Conservation (phyloP, 805 yeast genomes). For the Komagataella pastoris region DNA sequence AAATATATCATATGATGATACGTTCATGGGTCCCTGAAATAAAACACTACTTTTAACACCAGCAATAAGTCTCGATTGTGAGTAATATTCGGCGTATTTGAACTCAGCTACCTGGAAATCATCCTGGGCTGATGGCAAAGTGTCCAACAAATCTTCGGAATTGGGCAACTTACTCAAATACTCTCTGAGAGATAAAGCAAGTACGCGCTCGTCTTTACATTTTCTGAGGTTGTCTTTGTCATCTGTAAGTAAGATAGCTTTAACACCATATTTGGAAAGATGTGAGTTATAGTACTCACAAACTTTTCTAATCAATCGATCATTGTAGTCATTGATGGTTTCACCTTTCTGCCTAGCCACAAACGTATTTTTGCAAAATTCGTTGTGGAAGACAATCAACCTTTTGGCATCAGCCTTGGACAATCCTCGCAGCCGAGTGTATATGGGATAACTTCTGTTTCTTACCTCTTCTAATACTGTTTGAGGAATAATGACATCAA, state of each 20-base stretch:
- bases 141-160: slow-evolving; percentile 62
- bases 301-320: slow-evolving; percentile 72
- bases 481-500: slow-evolving; percentile 90
- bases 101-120: slow-evolving; percentile 33
- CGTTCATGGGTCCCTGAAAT: slow-evolving; percentile 71
- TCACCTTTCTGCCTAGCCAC: slow-evolving; percentile 52
- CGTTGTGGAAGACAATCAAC: slow-evolving; percentile 87
- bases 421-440: slow-evolving; percentile 67
- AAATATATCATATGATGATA: slow-evolving; percentile 76
- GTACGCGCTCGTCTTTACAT: slow-evolving; percentile 40
- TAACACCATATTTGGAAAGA: slow-evolving; percentile 29
- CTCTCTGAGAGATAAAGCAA: slow-evolving; percentile 45
- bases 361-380: slow-evolving; percentile 64
- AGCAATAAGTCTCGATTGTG: slow-evolving; percentile 75
- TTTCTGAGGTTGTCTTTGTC: slow-evolving; percentile 54
- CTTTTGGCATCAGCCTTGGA: slow-evolving; percentile 69
- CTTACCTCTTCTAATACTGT: slow-evolving; percentile 89
- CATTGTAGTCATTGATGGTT: slow-evolving; percentile 79
- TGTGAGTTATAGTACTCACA: slow-evolving; percentile 65
- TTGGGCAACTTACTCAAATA: slow-evolving; percentile 63
- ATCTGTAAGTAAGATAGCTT: slow-evolving; percentile 55
- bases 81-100: slow-evolving; percentile 63
- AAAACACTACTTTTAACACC: slow-evolving; percentile 81
- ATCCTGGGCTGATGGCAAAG: slow-evolving; percentile 42
- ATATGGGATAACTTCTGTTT: slow-evolving; percentile 77